Evolutionary conservation across 1,139 yeast species (phyloP).

Genomic region (Geotrichum siamense): DNA sequence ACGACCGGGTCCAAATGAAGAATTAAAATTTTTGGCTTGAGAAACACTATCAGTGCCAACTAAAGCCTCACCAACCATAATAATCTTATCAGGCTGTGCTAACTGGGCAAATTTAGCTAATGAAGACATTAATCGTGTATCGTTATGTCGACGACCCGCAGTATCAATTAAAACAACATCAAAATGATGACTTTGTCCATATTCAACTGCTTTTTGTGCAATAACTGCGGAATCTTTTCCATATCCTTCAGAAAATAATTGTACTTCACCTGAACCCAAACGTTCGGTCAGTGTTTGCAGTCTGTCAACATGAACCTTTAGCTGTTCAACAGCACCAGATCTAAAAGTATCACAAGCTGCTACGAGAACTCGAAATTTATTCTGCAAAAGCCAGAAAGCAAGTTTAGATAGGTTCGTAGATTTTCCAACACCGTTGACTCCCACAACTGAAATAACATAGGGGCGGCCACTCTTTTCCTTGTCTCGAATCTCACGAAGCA

Average conservation of each 20-base stretch:
- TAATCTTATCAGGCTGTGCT: constrained; percentile 91
- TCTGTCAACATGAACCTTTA: constrained; percentile 86
- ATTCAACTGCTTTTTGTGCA: constrained; percentile 87
- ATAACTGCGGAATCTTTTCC: constrained; percentile 96
- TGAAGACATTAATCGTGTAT: constrained; percentile 92
- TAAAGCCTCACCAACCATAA: constrained; percentile 97
- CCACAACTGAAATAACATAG: constrained; percentile 91
- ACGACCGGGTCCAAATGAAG: constrained; percentile 82
- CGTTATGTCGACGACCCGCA: constrained; percentile 96
- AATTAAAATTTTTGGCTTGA: constrained; percentile 88
- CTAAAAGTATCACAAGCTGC: constrained; percentile 98
- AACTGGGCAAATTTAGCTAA: constrained; percentile 91
- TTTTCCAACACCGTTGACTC: constrained; percentile 97
- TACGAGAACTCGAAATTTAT: constrained; percentile 75
- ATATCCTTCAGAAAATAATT: constrained; percentile 87
- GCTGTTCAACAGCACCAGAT: constrained; percentile 96
- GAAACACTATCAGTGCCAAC: constrained; percentile 97
- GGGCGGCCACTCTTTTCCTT: constrained; percentile 43
- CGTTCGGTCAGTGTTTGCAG: constrained; percentile 55
- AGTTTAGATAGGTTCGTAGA: constrained; percentile 90
- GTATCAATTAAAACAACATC: constrained; percentile 93
- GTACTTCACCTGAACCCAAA: constrained; percentile 52
- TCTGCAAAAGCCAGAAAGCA: constrained; percentile 92
- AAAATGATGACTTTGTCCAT: constrained; percentile 56
- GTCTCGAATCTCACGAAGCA: constrained; percentile 72